Evolutionary conservation across 345 rosid species (phyloP), one percentile per base, ranked within the genome.

Genomic region (Acer campestre): DNA sequence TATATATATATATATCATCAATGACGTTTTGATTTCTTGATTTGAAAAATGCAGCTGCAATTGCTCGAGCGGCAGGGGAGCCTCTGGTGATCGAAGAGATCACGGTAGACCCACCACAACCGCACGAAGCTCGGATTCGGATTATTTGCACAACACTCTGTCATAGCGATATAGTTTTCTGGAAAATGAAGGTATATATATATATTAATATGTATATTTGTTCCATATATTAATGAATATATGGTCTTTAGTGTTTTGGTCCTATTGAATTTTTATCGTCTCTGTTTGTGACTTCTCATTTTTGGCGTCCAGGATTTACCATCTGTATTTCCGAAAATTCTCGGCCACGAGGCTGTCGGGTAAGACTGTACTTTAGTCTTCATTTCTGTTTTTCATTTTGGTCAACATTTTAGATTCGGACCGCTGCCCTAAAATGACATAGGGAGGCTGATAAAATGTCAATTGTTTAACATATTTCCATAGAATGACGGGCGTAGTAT

Each of bases 281-380:
- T 23, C 51, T 79, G 22, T 48, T 13, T 2, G 10, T 59, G 23
- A 59, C 27, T 59, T 59, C 22, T 59, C 17, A 18, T 12, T 67
- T 44, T 18, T 40, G 58, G 46, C 25, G 69, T 80, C 59, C 62
- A 95, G 95, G 95, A 82, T 70, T 89, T 88, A 71, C 97, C 98
- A 6, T 91, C 86, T 10, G 84, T 86, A 78, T 86, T 85, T 58
- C 98, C 98, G 0, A 87, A 95, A 78, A 90, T 95, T 74, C 86
- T 95, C 0, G 98, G 98, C 72, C 98, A 95, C 67, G 98, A 95
- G 81, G 97, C 98, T 8, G 83, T 93, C 2, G 98, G 98, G 98
- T 95, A 67, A 83, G 89, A 66, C 49, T 46, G n/a, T 35, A 25
- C 51, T 42, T 67, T 62, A 23, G 11, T 18, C 46, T 0, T 9